These are phyloP conservation scores for Herpetomonas samuelpessoai DNA, from an alignment of 208 protist species.

Conservation along the genomic window DNA sequence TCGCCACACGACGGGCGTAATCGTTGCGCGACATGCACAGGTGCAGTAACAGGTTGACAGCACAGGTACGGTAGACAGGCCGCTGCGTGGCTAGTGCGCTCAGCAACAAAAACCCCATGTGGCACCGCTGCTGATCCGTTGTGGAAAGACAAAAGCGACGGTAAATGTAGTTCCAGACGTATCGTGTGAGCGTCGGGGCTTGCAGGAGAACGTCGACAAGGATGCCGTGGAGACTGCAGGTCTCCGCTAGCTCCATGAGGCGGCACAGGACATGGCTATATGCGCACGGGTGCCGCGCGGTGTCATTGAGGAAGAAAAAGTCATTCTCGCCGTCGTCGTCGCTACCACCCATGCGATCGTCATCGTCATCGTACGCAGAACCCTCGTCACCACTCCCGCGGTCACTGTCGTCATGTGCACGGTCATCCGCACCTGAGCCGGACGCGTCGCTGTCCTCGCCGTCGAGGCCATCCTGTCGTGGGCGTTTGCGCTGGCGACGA, in stretches of 20 bases:
- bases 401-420: neutral
- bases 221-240: conserved; percentile 22
- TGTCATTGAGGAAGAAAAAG: conserved; percentile 61
- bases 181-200: conserved; percentile 55
- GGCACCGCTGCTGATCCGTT: conserved; percentile 38
- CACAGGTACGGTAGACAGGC: conserved; percentile 45
- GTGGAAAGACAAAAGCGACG: conserved; percentile 59
- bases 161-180: conserved; percentile 74
- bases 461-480: neutral
- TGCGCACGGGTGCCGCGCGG: conserved; percentile 25
- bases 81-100: conserved; percentile 47
- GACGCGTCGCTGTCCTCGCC: neutral
- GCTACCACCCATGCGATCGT: conserved; percentile 3
- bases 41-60: conserved; percentile 64
- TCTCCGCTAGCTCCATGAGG: conserved; percentile 42
- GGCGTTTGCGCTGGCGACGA: conserved; percentile 11
- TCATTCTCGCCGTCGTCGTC: conserved; percentile 9
- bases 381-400: neutral
- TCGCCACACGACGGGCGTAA: conserved; percentile 55
- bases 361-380: conserved; percentile 11
- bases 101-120: conserved; percentile 58
- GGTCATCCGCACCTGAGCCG: conserved; percentile 4
- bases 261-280: conserved; percentile 83
- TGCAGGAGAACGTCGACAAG: conserved; percentile 70
- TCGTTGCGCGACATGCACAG: conserved; percentile 40